Percentiles rank a stretch among this genome's conserved stretches.
Conservation (phyloP, 345 rosid species). For the Melaleuca quinquenervia region DNA sequence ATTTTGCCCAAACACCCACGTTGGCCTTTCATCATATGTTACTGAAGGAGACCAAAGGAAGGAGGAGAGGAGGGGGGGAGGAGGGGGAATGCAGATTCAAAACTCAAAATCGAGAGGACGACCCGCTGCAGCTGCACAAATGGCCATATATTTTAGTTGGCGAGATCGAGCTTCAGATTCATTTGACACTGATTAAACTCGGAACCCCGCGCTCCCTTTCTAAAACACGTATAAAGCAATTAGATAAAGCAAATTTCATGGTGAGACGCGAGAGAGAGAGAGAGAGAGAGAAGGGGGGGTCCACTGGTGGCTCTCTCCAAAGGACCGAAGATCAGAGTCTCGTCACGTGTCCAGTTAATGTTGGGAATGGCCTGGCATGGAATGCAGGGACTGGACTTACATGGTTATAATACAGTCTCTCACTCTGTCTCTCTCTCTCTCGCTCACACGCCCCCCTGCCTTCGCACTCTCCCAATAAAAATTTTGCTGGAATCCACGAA, state of each 20-base stretch:
- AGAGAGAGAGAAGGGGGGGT: not conserved
- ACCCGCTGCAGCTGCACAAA: not conserved
- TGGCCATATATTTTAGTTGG: not conserved
- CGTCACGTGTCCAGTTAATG: constrained; percentile 37
- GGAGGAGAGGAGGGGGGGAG: not conserved
- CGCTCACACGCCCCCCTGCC: not conserved
- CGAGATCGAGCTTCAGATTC: not conserved
- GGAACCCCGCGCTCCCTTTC: not conserved
- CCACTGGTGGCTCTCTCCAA: not conserved
- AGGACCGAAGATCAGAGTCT: not conserved
- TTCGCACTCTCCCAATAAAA: not conserved
- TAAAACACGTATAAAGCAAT: not conserved
- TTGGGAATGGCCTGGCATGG: constrained; percentile 23
- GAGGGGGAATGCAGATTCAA: not conserved
- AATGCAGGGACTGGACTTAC: constrained; percentile 4
- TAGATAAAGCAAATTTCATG: not conserved
- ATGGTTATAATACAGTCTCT: not conserved
- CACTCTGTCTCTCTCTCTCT: not conserved
- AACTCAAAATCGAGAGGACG: not conserved
- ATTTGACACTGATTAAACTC: not conserved
- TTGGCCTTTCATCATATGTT: not conserved
- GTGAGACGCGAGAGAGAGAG: not conserved
- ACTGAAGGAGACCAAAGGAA: not conserved
- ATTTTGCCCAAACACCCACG: not conserved
- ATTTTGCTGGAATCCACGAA: not conserved